A percentile compares a stretch with the other conserved stretches of the same genome.
These are phyloP conservation scores for Myrica gale DNA, from an alignment of 306 rosid species.

Conservation along the genomic window DNA sequence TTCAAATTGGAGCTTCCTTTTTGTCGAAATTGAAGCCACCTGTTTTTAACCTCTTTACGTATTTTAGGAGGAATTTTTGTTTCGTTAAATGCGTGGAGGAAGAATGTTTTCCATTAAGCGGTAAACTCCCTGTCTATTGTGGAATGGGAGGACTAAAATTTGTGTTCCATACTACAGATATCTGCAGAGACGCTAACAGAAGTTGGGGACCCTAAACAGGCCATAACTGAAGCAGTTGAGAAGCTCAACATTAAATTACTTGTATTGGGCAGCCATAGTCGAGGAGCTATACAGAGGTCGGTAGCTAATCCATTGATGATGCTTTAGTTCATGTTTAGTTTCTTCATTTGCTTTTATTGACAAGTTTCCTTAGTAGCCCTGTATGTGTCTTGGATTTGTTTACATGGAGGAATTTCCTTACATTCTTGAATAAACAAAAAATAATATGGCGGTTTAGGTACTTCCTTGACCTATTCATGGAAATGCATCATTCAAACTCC, in stretches of 20 bases:
- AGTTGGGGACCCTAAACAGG: constrained; percentile 35
- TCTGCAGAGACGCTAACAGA: constrained; percentile 34
- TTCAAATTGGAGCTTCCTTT: too few relatives aligned
- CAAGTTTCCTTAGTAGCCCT: too few relatives aligned
- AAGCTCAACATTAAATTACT: constrained; percentile 35
- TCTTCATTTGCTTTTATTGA: too few relatives aligned
- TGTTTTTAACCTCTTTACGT: too few relatives aligned
- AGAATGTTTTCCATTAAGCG: background rate
- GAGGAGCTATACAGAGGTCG: constrained; percentile 34
- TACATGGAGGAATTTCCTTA: background rate
- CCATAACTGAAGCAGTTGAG: constrained; percentile 41
- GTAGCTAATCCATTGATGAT: background rate
- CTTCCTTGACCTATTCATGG: background rate
- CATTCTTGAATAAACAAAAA: background rate
- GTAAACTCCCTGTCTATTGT: background rate
- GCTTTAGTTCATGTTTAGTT: background rate
- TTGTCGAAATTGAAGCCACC: too few relatives aligned
- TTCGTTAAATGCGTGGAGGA: background rate
- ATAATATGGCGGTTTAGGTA: too few relatives aligned
- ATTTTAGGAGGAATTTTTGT: too few relatives aligned
- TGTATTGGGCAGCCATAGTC: constrained; percentile 46
- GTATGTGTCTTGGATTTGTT: background rate
- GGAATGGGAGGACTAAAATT: background rate
- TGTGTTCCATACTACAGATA: constrained; percentile 22
- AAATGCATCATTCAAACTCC: background rate